A percentile compares a stretch with the other conserved stretches of the same genome.
These are phyloP conservation scores for Cryphonectria nitschkei DNA, from an alignment of 2,329 filamentous ascomycete species.

Conservation along the genomic window DNA sequence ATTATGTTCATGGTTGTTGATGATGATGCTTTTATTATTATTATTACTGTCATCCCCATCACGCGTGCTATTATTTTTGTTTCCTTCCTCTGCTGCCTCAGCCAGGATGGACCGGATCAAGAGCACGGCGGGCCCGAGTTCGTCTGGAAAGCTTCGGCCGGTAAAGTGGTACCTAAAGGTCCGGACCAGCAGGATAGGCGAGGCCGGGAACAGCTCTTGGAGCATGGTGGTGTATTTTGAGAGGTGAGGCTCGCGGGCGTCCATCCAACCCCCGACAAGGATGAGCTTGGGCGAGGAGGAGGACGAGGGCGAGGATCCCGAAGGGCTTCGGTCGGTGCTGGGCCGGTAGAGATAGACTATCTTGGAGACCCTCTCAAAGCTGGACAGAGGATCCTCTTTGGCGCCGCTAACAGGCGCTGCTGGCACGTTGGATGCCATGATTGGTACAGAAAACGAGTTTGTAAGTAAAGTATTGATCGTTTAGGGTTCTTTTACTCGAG, in stretches of 20 bases:
- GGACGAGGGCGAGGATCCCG: background rate
- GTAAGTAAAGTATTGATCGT: background rate
- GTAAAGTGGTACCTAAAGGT: conserved; percentile 43
- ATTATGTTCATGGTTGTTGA: background rate
- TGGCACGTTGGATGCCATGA: conserved; percentile 24
- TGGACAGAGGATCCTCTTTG: conserved; percentile 19
- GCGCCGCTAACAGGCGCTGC: conserved; percentile 15
- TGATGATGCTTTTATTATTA: background rate
- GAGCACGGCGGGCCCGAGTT: conserved; percentile 45
- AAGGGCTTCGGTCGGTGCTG: conserved; percentile 19
- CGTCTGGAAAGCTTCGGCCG: conserved; percentile 34
- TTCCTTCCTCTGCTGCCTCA: background rate
- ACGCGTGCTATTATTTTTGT: background rate
- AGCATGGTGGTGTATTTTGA: conserved; percentile 55
- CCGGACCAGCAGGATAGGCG: conserved; percentile 52
- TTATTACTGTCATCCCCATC: conserved; percentile 30
- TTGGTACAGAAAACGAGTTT: background rate
- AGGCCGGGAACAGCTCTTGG: conserved; percentile 48
- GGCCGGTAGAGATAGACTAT: conserved; percentile 18
- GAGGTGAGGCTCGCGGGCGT: conserved; percentile 53
- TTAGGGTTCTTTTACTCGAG: no score
- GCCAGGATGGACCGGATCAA: conserved; percentile 41
- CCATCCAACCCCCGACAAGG: conserved; percentile 55
- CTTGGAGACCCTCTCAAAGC: conserved; percentile 22
- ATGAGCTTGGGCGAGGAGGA: conserved; percentile 48